Evolutionary conservation across 306 rosid species (phyloP), one percentile per base, ranked within the genome.

Genomic region (Cotoneaster glaucophyllus): DNA sequence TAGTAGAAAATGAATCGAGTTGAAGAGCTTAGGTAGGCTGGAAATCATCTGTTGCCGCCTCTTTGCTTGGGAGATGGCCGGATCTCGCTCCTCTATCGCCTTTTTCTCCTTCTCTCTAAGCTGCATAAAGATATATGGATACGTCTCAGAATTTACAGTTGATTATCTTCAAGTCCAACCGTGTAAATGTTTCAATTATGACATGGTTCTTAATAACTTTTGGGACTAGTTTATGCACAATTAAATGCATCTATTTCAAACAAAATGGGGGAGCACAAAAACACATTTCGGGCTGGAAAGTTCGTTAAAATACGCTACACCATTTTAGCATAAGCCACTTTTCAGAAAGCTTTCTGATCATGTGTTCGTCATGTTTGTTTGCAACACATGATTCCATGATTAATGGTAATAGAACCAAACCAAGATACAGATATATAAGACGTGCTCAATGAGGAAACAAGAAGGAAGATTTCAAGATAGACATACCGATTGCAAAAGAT

Each of bases 401-500:
- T 52, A 18, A 18, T 52, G 57, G 57, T 52, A 52, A 52, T 0
- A 52, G 57, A 7, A 52, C 57, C n/a, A 52, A 17, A 52, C 4
- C 45, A 48, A 9, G 39, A 37, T 72, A 15, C 45, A 45, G 21
- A 62, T 5, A 48, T 11, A 74, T 29, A 25, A 22, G 31, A 45
- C 11, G 37, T 67, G 81, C 28, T 57, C 63, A 53, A 7, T 26
- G 21, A 31, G 12, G 13, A 13, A 31, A 31, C 19, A 64, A 18
- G 21, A 31, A 3, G 8, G 5, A 32, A 61, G 44, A 31, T 31
- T 64, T 64, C 68, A 64, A 8, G 41, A 64, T 64, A 64, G 68
- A 65, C 93, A 70, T 92, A 92, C 98, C 85, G 92, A 95, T 66
- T 87, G 91, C 69, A 92, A 74, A 80, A 95, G 90, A 73, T 80